A percentile compares a stretch with the other conserved stretches of the same genome.
phyloP scores from a whole-genome alignment of 2,329 filamentous ascomycete genomes.

The Talaromyces pinophilus region DNA sequence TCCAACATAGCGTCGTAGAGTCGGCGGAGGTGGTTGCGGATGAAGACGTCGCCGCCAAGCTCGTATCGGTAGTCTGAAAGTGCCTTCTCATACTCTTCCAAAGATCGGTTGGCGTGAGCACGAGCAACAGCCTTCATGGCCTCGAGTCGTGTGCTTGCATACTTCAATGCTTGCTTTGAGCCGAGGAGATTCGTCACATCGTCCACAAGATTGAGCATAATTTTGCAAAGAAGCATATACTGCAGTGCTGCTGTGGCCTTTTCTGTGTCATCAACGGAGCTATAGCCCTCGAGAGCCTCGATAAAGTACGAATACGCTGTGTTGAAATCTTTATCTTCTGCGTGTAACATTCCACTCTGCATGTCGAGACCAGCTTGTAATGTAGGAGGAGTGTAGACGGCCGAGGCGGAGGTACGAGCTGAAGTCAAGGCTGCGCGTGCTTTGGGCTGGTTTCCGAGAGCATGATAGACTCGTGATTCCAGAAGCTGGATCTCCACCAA shows the following conservation, averaged over 20 bases:
- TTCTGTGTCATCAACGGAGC: slow-evolving; percentile 80
- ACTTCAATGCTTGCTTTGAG: slow-evolving; percentile 95
- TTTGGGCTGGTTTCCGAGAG: slow-evolving; percentile 93
- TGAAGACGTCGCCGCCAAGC: slow-evolving; percentile 91
- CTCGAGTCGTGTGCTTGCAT: slow-evolving; percentile 91
- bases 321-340: slow-evolving; percentile 98
- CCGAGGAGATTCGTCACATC: slow-evolving; percentile 94
- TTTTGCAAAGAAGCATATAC: slow-evolving; percentile 99
- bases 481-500: slow-evolving; percentile 96
- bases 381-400: slow-evolving; percentile 93
- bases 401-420: slow-evolving; percentile 90
- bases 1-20: slow-evolving; percentile 98
- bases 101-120: slow-evolving; percentile 89
- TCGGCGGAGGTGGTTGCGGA: slow-evolving; percentile 91
- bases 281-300: slow-evolving; percentile 95
- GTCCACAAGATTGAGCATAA: slow-evolving; percentile 96
- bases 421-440: slow-evolving; percentile 91
- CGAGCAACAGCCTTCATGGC: slow-evolving; percentile 99
- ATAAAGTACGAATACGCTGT: slow-evolving; percentile 99
- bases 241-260: slow-evolving; percentile 97
- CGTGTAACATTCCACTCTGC: slow-evolving; percentile 98
- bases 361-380: slow-evolving; percentile 96
- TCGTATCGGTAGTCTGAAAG: slow-evolving; percentile 89
- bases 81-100: slow-evolving; percentile 96
- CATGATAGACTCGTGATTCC: slow-evolving; percentile 96